A percentile compares a stretch with the other conserved stretches of the same genome.
Evolutionary conservation across 805 yeast species (phyloP).

Genomic region (Metschnikowia chrysomelidarum): DNA sequence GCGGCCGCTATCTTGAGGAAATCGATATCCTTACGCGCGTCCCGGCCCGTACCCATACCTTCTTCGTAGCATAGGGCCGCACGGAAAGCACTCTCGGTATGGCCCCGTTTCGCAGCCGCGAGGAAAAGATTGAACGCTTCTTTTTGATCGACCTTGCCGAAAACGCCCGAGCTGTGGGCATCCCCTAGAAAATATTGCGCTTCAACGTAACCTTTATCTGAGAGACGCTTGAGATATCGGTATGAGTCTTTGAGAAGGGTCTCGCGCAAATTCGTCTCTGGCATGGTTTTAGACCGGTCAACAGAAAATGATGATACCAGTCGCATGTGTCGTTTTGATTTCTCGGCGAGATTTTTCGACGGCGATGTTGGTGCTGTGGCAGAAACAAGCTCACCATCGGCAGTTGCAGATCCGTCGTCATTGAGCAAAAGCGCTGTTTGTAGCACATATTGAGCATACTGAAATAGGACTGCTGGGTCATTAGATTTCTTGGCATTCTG

Average conservation of each 20-base stretch:
- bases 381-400: neutral
- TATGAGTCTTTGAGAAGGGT: conserved; percentile 77
- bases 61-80: conserved; percentile 90
- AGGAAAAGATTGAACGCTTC: conserved; percentile 78
- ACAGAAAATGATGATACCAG: conserved; percentile 8
- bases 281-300: neutral
- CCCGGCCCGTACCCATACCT: conserved; percentile 89
- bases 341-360: neutral
- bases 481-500: conserved; percentile 79
- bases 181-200: conserved; percentile 94
- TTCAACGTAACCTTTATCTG: conserved; percentile 80
- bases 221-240: conserved; percentile 61
- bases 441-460: conserved; percentile 86
- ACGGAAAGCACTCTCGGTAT: conserved; percentile 86
- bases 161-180: conserved; percentile 78
- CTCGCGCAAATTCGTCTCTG: conserved; percentile 38
- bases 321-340: conserved; percentile 1
- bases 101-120: conserved; percentile 91
- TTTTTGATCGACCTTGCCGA: conserved; percentile 74
- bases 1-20: conserved; percentile 84
- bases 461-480: conserved; percentile 84
- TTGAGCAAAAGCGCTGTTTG: conserved; percentile 63
- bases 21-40: conserved; percentile 81
- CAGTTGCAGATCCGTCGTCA: neutral
- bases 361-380: conserved; percentile 2